Conservation (phyloP, 192 early-diverging fungal genomes). For the Jimgerdemannia lactiflua region DNA sequence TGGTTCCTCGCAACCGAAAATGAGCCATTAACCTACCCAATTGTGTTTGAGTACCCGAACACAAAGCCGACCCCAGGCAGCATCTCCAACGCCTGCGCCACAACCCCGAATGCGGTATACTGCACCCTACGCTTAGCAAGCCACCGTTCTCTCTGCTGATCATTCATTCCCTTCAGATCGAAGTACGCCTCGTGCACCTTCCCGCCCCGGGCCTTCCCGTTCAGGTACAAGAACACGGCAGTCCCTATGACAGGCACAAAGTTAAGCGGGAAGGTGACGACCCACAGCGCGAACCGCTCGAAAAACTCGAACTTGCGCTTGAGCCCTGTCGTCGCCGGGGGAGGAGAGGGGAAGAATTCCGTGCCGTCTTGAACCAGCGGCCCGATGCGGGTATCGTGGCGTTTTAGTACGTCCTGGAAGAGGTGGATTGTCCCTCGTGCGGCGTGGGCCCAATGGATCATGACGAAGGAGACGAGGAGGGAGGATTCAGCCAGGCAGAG, state of each 20-base stretch:
- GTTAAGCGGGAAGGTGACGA: slow-evolving; percentile 40
- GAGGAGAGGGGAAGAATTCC: not conserved
- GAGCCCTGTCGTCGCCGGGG: not conserved
- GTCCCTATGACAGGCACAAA: slow-evolving; percentile 39
- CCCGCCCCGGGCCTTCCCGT: slow-evolving; percentile 32
- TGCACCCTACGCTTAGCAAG: slow-evolving; percentile 24
- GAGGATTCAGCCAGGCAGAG: not conserved
- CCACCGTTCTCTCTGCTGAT: slow-evolving; percentile 30
- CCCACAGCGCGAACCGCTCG: slow-evolving; percentile 23
- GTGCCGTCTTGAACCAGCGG: not conserved
- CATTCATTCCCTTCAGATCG: slow-evolving; percentile 36
- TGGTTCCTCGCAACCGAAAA: not conserved
- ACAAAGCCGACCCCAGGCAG: slow-evolving; percentile 41
- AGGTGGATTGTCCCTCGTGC: not conserved
- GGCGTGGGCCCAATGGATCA: not conserved
- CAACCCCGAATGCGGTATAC: slow-evolving; percentile 41
- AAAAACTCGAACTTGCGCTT: not conserved
- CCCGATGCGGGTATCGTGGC: not conserved
- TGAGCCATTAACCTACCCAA: slow-evolving; percentile 31
- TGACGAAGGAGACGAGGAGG: not conserved
- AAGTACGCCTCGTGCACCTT: slow-evolving; percentile 41
- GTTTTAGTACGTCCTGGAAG: not conserved
- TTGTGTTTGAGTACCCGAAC: slow-evolving; percentile 47
- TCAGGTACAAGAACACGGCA: slow-evolving; percentile 34
- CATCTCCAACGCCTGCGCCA: slow-evolving; percentile 42